Evolutionary conservation across 2,329 filamentous ascomycete species (phyloP), one percentile per base, ranked within the genome.

Genomic region (Trichoderma koningiopsis): DNA sequence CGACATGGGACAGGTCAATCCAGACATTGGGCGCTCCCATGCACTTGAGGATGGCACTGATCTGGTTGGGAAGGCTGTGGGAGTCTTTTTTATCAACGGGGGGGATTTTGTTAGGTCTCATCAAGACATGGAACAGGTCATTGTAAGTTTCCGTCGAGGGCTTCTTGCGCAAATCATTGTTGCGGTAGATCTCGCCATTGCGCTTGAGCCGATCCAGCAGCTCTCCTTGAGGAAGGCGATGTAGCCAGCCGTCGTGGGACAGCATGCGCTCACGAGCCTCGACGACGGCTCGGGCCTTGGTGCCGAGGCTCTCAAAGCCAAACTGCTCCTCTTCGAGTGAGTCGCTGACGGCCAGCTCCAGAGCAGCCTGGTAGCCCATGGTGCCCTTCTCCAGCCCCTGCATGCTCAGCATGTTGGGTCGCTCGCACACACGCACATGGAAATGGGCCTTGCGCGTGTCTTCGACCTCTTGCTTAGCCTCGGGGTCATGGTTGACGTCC

Each of bases 1-100:
- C 91, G 7, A 93, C 88, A 37, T 89, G 84, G 24, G 89, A 91
- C 72, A 93, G 91, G 77, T 93, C 90, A 63, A 91, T 85, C 91
- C 91, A 93, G 57, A 92, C 86, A 68, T 90, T 89, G 66, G 88
- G 84, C 8, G 87, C 81, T 0, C 86, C 87, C 56, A 93, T 83
- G 11, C 91, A 86, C 75, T 88, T 88, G 57, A 93, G 84, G 22
- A 93, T 80, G 4, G 88, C 86, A 72, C 89, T 84, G 68, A 93
- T 92, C 75, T 93, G 91, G 43, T 91, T 88, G 55, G 89, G 85
- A 24, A 93, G 81, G 66, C 90, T 87, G 74, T 87, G 86, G 5
- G 86, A 87, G 73, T 90, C 86, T 35, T 83, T 81, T 75, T 81
- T 84, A 79, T 87, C 89, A 71, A 86, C 86, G 7, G 19, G 55